phyloP scores from a whole-genome alignment of 441 rosid genomes.

The Populus hybrid region DNA sequence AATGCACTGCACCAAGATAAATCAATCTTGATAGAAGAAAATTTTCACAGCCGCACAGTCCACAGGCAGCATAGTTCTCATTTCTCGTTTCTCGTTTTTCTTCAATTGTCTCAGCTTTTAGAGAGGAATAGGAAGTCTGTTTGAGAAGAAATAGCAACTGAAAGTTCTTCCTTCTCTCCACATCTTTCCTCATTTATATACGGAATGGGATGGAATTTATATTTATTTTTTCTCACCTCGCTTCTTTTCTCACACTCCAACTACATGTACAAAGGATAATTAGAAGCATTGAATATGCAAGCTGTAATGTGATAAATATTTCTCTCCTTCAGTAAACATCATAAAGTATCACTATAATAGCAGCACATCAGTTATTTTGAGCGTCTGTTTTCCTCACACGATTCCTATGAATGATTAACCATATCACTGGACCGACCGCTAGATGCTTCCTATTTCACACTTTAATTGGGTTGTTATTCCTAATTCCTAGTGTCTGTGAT shows the following conservation, averaged over 20 bases:
- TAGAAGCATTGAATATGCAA: background rate
- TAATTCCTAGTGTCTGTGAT: background rate
- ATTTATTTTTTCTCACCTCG: background rate
- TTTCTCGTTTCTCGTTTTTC: background rate
- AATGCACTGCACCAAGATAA: background rate
- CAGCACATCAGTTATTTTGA: background rate
- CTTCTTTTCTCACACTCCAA: background rate
- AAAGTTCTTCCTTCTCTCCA: background rate
- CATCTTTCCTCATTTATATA: background rate
- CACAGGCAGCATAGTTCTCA: background rate
- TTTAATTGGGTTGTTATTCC: too few species aligned
- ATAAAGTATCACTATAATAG: background rate
- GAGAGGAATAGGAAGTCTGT: background rate
- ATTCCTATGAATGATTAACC: background rate
- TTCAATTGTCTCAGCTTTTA: background rate
- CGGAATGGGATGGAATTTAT: background rate
- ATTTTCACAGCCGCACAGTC: background rate
- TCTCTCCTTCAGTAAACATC: background rate
- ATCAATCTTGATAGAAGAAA: background rate
- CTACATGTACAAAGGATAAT: background rate
- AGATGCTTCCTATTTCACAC: too few species aligned
- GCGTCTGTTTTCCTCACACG: background rate
- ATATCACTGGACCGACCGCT: too few species aligned
- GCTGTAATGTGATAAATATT: background rate
- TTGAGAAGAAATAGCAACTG: background rate